Percentiles rank a stretch among this genome's conserved stretches.
Evolutionary conservation across 23 red algal species (phyloP).

Genomic region (Gracilaria vermiculophylla): DNA sequence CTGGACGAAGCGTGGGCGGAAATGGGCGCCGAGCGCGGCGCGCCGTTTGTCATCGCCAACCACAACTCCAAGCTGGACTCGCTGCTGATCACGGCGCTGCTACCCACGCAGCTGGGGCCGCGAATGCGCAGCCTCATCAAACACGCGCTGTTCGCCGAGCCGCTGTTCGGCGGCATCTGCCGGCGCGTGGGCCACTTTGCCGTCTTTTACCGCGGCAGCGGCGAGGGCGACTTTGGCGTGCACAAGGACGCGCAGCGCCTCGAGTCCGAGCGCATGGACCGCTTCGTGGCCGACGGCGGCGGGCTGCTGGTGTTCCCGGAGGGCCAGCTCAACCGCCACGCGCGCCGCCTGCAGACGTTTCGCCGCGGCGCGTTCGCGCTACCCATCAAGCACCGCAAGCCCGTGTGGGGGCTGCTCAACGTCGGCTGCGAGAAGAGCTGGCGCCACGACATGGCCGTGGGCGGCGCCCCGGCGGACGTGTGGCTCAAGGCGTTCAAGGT

Average conservation of each 20-base stretch:
- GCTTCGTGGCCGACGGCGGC: slow-evolving; percentile 36
- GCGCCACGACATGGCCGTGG: slow-evolving; percentile 19
- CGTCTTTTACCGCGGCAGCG: slow-evolving; percentile 39
- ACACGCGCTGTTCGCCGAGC: slow-evolving; percentile 45
- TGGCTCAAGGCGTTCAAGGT: slow-evolving; percentile 51
- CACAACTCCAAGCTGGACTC: slow-evolving; percentile 75
- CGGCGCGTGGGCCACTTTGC: slow-evolving; percentile 49
- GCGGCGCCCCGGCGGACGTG: slow-evolving; percentile 46
- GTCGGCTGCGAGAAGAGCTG: slow-evolving; percentile 54
- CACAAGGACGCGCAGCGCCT: slow-evolving; percentile 35
- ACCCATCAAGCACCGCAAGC: slow-evolving; percentile 54
- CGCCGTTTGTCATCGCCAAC: slow-evolving; percentile 66
- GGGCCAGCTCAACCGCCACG: slow-evolving; percentile 48
- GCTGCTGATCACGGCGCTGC: slow-evolving; percentile 57
- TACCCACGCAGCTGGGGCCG: slow-evolving; percentile 34
- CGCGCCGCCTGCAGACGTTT: slow-evolving; percentile 38
- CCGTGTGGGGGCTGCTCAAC: slow-evolving; percentile 62
- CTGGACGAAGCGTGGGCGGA: not conserved
- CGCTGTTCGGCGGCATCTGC: slow-evolving; percentile 68
- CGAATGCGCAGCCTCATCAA: slow-evolving; percentile 66
- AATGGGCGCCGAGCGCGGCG: slow-evolving; percentile 5
- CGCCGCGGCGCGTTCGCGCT: slow-evolving; percentile 54
- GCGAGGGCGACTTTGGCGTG: slow-evolving; percentile 47
- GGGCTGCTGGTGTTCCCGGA: slow-evolving; percentile 63
- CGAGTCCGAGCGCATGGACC: slow-evolving; percentile 30